A percentile compares a stretch with the other conserved stretches of the same genome.
Evolutionary conservation across 1,139 yeast species (phyloP).

Genomic region (Scheffersomyces illinoinensis): DNA sequence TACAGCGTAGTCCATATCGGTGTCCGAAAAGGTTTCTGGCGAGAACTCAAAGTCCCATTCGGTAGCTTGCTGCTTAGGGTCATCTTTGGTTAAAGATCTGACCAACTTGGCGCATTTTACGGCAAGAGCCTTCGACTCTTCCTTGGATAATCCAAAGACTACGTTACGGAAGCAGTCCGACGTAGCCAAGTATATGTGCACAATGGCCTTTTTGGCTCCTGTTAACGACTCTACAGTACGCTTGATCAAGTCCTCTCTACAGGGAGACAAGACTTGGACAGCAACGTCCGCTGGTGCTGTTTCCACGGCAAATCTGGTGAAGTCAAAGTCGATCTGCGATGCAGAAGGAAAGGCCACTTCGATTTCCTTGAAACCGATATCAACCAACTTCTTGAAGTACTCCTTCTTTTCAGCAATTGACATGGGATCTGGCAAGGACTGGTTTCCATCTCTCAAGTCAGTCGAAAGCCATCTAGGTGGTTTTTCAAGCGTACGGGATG

Average conservation of each 20-base stretch:
- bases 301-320: constrained; percentile 90
- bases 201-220: constrained; percentile 88
- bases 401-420: constrained; percentile 83
- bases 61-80: constrained; percentile 69
- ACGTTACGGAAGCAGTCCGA: constrained; percentile 89
- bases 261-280: constrained; percentile 89
- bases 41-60: constrained; percentile 91
- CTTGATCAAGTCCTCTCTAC: constrained; percentile 84
- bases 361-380: constrained; percentile 92
- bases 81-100: constrained; percentile 84
- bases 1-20: constrained; percentile 79
- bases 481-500: constrained; percentile 65
- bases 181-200: constrained; percentile 90
- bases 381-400: constrained; percentile 83
- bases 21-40: constrained; percentile 93
- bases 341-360: constrained; percentile 98
- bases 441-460: constrained; percentile 95
- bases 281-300: constrained; percentile 91
- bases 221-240: constrained; percentile 86
- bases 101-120: constrained; percentile 81
- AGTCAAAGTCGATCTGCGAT: constrained; percentile 93
- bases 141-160: constrained; percentile 81
- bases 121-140: constrained; percentile 79
- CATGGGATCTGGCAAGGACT: constrained; percentile 97
- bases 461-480: constrained; percentile 98